Base-by-base conservation (phyloP, 495 filamentous ascomycete species). In the Neurospora tetrasperma region DNA sequence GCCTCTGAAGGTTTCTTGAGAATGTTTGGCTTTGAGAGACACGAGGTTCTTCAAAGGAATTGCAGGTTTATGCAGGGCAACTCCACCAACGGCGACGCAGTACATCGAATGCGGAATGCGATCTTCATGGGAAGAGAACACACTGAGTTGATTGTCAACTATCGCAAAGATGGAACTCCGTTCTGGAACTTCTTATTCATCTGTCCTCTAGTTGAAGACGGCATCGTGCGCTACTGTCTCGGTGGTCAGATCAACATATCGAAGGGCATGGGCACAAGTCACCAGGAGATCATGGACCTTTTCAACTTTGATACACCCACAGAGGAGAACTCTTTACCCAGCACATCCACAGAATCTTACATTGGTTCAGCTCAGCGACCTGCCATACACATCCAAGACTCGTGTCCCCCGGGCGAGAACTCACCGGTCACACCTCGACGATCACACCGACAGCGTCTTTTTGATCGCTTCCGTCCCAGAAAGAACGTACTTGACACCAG, bases 221-320 rank as follows among this genome's bases (percentile, higher is more conserved):
- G 86, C 2, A 80, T 77, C 20, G 71, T 85, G 4, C 77, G 77
- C 0, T 88, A 83, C 81, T 87, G 82, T 73, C 82, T 89, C 12
- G 87, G 87, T 9, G 87, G 80, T 0, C 87, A 89, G 77, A 84
- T 89, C 76, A 86, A 89, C 73, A 84, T 87, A 59, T 88, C 85
- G 2, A 84, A 84, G 14, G 84, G 82, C 12, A 83, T 89, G 73
- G 84, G 84, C 46, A 81, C 79, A 62, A 73, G 76, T 0, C 78
- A 79, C 69, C 82, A 82, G 23, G 86, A 87, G 71, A 79, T 89
- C 16, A 59, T 89, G 71, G 79, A 81, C n/a, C 79, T 88, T 31
- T 75, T 89, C 5, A 83, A 80, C 71, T 78, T 73, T 35, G 71
- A 75, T 3, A 42, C 70, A 5, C 41, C 75, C 4, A 41, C 54